phyloP scores from a whole-genome alignment of 164 flowering plant species.

The Berberis thunbergii region DNA sequence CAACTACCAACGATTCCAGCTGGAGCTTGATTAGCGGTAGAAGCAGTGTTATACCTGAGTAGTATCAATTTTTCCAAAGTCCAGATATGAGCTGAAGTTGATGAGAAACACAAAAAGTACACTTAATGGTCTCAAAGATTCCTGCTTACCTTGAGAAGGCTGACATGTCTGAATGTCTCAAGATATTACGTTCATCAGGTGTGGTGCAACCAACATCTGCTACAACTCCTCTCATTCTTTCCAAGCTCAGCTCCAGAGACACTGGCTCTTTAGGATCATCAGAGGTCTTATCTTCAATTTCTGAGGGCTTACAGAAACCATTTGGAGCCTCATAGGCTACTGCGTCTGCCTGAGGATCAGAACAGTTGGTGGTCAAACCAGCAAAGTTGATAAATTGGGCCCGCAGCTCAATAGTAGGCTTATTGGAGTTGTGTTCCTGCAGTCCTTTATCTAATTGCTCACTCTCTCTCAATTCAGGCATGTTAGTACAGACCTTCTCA shows the following conservation, averaged over 20 bases:
- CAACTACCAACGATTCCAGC: constrained; percentile 54
- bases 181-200: constrained; percentile 32
- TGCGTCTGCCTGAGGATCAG: constrained; percentile 16
- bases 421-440: constrained; percentile 17
- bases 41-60: constrained; percentile 52
- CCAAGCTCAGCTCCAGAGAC: constrained; percentile 44
- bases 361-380: constrained; percentile 17
- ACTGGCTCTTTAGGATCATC: constrained; percentile 28
- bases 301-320: constrained; percentile 17
- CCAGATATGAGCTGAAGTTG: not conserved
- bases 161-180: constrained; percentile 66
- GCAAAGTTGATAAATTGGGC: constrained; percentile 13
- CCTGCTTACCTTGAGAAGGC: constrained; percentile 67
- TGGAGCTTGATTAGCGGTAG: constrained; percentile 43
- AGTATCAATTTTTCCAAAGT: not conserved
- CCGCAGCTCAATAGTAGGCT: constrained; percentile 11
- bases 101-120: not conserved
- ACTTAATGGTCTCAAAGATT: not conserved
- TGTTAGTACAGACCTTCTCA: constrained; percentile 17
- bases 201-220: constrained; percentile 22
- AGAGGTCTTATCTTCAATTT: constrained; percentile 19
- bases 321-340: constrained; percentile 15
- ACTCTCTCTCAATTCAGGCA: constrained; percentile 15
- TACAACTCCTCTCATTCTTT: constrained; percentile 30
- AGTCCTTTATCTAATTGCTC: constrained; percentile 18